Percentiles rank a stretch among this genome's conserved stretches.
These are phyloP conservation scores for Cladorrhinum samala DNA, from an alignment of 495 filamentous ascomycete species.

Conservation along the genomic window DNA sequence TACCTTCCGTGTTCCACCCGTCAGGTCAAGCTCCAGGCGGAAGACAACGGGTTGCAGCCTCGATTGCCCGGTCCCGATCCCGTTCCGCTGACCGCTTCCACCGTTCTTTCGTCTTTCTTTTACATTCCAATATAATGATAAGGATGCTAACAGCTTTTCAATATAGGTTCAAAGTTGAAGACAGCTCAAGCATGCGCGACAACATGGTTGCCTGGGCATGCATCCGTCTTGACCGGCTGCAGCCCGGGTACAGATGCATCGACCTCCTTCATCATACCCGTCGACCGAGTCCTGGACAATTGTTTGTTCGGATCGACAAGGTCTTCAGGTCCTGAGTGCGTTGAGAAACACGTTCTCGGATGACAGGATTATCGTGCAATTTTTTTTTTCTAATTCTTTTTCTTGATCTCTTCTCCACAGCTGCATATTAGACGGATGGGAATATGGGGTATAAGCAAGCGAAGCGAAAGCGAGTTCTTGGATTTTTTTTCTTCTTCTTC, in stretches of 20 bases:
- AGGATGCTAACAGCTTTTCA: no score
- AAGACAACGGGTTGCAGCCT: not conserved
- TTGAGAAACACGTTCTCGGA: not conserved
- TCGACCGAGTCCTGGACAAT: conserved; percentile 46
- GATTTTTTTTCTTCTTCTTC: not conserved
- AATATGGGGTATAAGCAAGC: no score
- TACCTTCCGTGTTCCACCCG: not conserved
- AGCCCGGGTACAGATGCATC: conserved; percentile 69
- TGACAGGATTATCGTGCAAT: not conserved
- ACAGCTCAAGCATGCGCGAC: conserved; percentile 49
- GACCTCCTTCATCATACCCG: conserved; percentile 54
- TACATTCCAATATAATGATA: not conserved
- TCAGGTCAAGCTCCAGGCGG: no score
- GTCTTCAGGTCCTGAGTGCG: conserved; percentile 19
- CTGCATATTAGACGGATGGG: not conserved
- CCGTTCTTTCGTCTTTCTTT: not conserved
- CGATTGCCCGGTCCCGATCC: not conserved
- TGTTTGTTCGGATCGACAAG: conserved; percentile 61
- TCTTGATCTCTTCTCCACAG: not conserved
- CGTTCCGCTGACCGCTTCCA: not conserved
- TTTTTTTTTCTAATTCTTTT: not conserved
- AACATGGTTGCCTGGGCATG: conserved; percentile 78
- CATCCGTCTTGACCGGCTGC: conserved; percentile 76
- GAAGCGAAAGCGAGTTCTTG: not conserved
- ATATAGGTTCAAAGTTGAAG: conserved; percentile 75